Conservation (phyloP, 306 rosid genomes). For the Rosa multiflora region DNA sequence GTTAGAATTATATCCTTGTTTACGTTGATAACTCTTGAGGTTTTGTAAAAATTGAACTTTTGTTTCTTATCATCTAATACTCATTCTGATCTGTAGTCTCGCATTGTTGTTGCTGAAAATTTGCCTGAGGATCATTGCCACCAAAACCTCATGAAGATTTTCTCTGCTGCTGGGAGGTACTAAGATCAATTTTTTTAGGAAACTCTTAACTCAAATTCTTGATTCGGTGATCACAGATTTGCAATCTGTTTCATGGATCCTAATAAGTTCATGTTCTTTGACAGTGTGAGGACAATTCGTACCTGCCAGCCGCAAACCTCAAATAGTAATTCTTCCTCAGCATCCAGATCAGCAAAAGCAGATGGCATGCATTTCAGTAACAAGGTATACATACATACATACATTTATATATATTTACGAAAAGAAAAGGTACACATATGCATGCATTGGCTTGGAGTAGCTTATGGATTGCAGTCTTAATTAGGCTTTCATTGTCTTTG, state of each 20-base stretch:
- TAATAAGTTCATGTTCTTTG: conserved; percentile 27
- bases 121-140: conserved; percentile 99
- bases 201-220: neutral
- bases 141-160: conserved; percentile 94
- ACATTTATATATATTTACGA: neutral
- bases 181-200: conserved; percentile 4
- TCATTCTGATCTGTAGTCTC: conserved; percentile 52
- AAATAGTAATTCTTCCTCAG: conserved; percentile 62
- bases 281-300: conserved; percentile 90
- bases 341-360: conserved; percentile 71
- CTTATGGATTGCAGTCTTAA: conserved; percentile 2
- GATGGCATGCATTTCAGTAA: conserved; percentile 70
- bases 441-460: neutral
- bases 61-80: conserved; percentile 18
- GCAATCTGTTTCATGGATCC: conserved; percentile 5
- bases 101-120: conserved; percentile 92
- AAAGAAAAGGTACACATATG: neutral
- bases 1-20: conserved; percentile 12
- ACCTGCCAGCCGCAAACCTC: conserved; percentile 93
- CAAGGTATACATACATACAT: conserved; percentile 51
- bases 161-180: conserved; percentile 94
- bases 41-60: neutral
- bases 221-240: neutral
- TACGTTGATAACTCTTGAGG: conserved; percentile 19
- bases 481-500: neutral